Percentiles rank a stretch among this genome's conserved stretches.
Conservation (phyloP, 2,329 filamentous ascomycete genomes). For the Fusarium brachygibbosum region DNA sequence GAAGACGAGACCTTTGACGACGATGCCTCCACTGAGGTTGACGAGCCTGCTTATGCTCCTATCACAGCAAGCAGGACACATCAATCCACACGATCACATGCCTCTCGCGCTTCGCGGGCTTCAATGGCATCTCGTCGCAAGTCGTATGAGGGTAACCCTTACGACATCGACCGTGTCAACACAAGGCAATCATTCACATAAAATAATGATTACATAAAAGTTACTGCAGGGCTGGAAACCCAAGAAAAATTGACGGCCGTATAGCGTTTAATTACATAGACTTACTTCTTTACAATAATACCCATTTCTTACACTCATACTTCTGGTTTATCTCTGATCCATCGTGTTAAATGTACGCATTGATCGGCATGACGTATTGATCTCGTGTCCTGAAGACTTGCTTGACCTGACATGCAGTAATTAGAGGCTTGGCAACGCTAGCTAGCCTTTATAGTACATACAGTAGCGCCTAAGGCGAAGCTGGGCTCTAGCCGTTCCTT, state of each 20-base stretch:
- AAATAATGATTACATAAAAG: constrained; percentile 18
- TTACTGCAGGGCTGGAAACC: constrained; percentile 12
- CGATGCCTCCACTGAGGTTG: constrained; percentile 35
- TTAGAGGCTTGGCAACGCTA: not conserved
- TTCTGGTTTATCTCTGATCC: no score
- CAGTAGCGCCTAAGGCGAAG: not conserved
- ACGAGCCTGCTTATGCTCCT: constrained; percentile 37
- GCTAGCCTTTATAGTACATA: not conserved
- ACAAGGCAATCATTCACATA: constrained; percentile 40
- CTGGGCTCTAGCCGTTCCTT: not conserved
- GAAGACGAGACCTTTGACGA: constrained; percentile 30
- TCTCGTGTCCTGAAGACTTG: not conserved
- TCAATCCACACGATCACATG: constrained; percentile 27
- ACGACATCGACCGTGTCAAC: constrained; percentile 41
- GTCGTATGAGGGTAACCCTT: constrained; percentile 40
- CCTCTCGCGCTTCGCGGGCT: constrained; percentile 16
- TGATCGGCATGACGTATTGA: not conserved
- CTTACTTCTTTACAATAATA: constrained; percentile 20
- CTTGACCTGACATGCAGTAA: not conserved
- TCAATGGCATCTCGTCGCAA: constrained; percentile 31
- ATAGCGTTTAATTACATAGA: constrained; percentile 34
- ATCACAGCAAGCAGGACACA: constrained; percentile 23
- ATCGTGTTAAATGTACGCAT: not conserved
- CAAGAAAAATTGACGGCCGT: constrained; percentile 8
- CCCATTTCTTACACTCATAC: not conserved